Evolutionary conservation across 331 rosid species (phyloP).

Genomic region (Acacia concinna): DNA sequence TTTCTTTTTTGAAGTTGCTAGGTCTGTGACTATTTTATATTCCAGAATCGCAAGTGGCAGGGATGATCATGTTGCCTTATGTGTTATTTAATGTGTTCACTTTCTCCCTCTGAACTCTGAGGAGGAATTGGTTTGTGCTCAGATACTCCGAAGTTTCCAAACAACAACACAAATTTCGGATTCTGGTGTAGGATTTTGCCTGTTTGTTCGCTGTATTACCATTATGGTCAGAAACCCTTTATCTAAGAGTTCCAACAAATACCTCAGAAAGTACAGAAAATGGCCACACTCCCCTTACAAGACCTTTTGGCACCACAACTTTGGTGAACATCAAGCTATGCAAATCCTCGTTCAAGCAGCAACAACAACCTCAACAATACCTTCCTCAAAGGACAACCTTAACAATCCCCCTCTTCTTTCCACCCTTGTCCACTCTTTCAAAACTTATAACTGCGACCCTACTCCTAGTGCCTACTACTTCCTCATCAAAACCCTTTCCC

Average conservation of each 20-base stretch:
- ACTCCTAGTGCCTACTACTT: constrained; percentile 69
- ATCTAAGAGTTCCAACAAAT: constrained; percentile 53
- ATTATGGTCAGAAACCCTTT: constrained; percentile 56
- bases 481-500: constrained; percentile 54
- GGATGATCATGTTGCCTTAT: not conserved
- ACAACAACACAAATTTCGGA: not conserved
- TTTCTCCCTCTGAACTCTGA: not conserved
- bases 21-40: too few species aligned
- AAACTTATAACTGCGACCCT: constrained; percentile 52
- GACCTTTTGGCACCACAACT: constrained; percentile 66
- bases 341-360: constrained; percentile 47
- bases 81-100: not conserved
- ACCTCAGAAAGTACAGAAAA: constrained; percentile 67
- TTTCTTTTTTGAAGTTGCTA: too few species aligned
- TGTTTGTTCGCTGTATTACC: constrained; percentile 7
- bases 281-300: constrained; percentile 77
- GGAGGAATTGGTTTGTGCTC: not conserved
- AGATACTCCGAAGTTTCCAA: not conserved
- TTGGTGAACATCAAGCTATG: constrained; percentile 61
- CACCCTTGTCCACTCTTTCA: constrained; percentile 59
- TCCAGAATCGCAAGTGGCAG: not conserved
- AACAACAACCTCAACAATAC: constrained; percentile 10
- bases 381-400: constrained; percentile 18
- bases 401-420: constrained; percentile 56
- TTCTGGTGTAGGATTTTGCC: not conserved